Conservation (phyloP, 2,329 filamentous ascomycete genomes). For the Ophiostoma montium region DNA sequence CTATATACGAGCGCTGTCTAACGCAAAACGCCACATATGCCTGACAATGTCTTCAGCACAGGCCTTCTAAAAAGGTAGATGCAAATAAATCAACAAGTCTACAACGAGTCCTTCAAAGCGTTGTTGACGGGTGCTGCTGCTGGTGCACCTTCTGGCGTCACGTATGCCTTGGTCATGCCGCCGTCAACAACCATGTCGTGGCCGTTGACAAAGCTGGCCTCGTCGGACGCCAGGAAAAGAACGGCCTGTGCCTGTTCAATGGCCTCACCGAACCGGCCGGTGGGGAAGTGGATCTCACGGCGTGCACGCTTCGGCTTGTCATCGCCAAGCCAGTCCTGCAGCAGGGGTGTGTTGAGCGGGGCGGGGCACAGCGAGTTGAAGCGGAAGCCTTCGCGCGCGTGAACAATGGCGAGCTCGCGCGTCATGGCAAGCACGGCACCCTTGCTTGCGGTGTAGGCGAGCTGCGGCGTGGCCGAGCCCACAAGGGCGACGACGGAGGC, state of each 20-base stretch:
- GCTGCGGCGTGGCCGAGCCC: constrained; percentile 73
- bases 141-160: constrained; percentile 49
- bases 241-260: constrained; percentile 86
- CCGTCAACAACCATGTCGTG: constrained; percentile 92
- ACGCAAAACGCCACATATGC: too few species aligned
- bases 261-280: constrained; percentile 81
- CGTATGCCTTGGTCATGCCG: constrained; percentile 87
- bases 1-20: too few species aligned
- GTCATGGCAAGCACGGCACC: constrained; percentile 84
- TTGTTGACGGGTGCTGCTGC: constrained; percentile 44
- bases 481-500: constrained; percentile 80
- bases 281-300: constrained; percentile 80
- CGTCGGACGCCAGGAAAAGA: constrained; percentile 73
- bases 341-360: constrained; percentile 77
- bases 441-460: constrained; percentile 90
- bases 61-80: too few species aligned
- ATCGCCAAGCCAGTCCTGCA: constrained; percentile 89
- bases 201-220: constrained; percentile 80
- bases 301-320: constrained; percentile 68
- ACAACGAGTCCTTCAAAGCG: constrained; percentile 28
- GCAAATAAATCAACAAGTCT: background rate
- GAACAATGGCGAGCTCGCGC: constrained; percentile 79
- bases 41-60: background rate
- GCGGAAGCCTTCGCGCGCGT: constrained; percentile 74
- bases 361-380: constrained; percentile 89